Evolutionary conservation across 2,329 filamentous ascomycete genomes (phyloP).

Genomic region (Colletotrichum zoysiae): DNA sequence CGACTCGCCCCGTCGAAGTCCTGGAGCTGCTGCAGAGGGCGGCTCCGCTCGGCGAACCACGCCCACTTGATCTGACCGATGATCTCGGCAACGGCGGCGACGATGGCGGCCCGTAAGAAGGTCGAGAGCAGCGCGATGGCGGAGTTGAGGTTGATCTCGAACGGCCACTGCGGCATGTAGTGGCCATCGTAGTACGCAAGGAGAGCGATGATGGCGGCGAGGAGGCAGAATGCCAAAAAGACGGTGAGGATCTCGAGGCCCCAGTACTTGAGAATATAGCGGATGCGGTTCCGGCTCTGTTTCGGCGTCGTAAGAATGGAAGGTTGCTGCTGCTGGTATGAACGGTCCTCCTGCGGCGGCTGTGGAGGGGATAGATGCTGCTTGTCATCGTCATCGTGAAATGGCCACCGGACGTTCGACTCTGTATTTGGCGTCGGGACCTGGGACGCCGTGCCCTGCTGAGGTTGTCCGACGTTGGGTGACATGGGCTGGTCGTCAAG

Average conservation of each 20-base stretch:
- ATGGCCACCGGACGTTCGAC: constrained; percentile 17
- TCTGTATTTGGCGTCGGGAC: background rate
- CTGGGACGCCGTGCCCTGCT: background rate
- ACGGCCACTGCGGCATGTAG: constrained; percentile 44
- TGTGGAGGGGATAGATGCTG: background rate
- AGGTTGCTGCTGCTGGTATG: background rate
- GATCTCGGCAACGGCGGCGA: constrained; percentile 47
- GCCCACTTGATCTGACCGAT: constrained; percentile 51
- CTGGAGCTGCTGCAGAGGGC: constrained; percentile 48
- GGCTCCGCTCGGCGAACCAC: constrained; percentile 47
- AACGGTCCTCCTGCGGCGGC: background rate
- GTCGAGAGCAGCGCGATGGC: constrained; percentile 42
- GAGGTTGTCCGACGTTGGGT: background rate
- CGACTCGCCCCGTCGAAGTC: constrained; percentile 50
- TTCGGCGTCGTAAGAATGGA: background rate
- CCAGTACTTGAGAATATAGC: constrained; percentile 31
- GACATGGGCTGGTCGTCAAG: constrained; percentile 21
- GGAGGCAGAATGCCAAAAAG: constrained; percentile 10
- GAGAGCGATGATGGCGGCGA: constrained; percentile 28
- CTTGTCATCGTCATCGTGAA: constrained; percentile 15
- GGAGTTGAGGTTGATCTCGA: constrained; percentile 45
- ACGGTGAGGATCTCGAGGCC: constrained; percentile 29
- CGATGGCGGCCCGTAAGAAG: constrained; percentile 44
- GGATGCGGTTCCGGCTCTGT: background rate
- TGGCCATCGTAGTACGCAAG: constrained; percentile 32